Conservation (phyloP, 1,284 basidiomycete genomes). For the Peniophora sp. region DNA sequence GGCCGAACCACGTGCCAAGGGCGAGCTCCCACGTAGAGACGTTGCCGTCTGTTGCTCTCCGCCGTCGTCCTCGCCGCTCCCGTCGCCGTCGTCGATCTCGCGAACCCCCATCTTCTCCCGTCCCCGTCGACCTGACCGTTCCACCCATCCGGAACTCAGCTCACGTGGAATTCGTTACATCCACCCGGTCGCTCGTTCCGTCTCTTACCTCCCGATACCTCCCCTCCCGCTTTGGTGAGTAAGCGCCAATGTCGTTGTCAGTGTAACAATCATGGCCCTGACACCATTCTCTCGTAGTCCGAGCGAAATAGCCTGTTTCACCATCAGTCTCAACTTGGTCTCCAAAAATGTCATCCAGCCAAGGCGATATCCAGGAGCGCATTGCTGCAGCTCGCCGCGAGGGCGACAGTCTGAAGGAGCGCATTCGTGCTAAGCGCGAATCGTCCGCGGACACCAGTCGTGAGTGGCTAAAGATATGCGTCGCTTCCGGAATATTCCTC, state of each 20-base stretch:
- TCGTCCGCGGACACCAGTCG: constrained; percentile 93
- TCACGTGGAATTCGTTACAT: neutral
- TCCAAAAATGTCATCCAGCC: constrained; percentile 60
- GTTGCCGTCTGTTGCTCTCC: constrained; percentile 1
- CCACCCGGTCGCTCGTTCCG: neutral
- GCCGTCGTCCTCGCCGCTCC: constrained; percentile 8
- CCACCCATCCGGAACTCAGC: neutral
- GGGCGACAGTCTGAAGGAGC: constrained; percentile 95
- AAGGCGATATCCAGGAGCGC: constrained; percentile 86
- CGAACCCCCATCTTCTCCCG: constrained; percentile 1
- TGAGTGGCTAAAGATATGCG: constrained; percentile 39
- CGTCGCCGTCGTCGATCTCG: constrained; percentile 9
- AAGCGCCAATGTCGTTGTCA: too few relatives aligned
- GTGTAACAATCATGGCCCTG: too few relatives aligned
- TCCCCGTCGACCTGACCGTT: neutral
- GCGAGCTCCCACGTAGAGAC: too few relatives aligned
- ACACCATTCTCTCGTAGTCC: too few relatives aligned
- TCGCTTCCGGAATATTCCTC: constrained; percentile 3
- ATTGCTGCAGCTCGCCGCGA: constrained; percentile 95
- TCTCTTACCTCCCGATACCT: neutral
- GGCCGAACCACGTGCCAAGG: constrained; percentile 1
- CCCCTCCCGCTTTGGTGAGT: neutral
- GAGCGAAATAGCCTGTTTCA: too few relatives aligned
- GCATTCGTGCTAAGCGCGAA: constrained; percentile 91
- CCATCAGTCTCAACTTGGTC: too few relatives aligned